Conservation (phyloP, 176 grass and related monocot species). For the Triticum urartu region DNA sequence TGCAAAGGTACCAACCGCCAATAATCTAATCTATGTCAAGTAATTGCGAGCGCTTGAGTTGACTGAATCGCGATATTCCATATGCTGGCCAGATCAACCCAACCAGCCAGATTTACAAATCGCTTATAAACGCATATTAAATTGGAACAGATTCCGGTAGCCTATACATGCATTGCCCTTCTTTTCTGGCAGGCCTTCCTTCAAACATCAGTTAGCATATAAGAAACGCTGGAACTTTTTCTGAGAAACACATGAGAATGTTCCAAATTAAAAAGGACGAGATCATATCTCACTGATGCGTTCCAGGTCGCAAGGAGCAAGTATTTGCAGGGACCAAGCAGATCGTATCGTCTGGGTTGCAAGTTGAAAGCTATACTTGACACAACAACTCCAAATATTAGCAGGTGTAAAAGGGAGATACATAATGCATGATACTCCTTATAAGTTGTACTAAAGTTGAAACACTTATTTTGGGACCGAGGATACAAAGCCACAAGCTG, state of each 20-base stretch:
- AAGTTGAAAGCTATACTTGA: slow-evolving; percentile 38
- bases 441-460: too few species aligned
- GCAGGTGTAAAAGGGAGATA: slow-evolving; percentile 23
- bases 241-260: neutral
- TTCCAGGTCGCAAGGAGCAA: slow-evolving; percentile 25
- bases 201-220: neutral
- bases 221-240: neutral
- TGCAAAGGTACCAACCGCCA: neutral
- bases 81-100: slow-evolving; percentile 19
- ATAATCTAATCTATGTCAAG: neutral
- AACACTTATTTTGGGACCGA: too few species aligned
- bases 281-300: neutral
- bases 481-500: slow-evolving; percentile 14
- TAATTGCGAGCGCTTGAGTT: slow-evolving; percentile 20
- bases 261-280: neutral
- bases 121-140: slow-evolving; percentile 9
- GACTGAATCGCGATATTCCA: neutral
- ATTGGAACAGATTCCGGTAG: neutral
- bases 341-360: slow-evolving; percentile 34
- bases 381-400: slow-evolving; percentile 30
- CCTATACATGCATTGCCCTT: neutral
- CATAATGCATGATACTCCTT: neutral
- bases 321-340: slow-evolving; percentile 11
- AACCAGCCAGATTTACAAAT: neutral
- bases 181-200: neutral